A percentile compares a stretch with the other conserved stretches of the same genome.
phyloP scores from a whole-genome alignment of 148 eudicot genomes.

The Pharnaceum exiguum region DNA sequence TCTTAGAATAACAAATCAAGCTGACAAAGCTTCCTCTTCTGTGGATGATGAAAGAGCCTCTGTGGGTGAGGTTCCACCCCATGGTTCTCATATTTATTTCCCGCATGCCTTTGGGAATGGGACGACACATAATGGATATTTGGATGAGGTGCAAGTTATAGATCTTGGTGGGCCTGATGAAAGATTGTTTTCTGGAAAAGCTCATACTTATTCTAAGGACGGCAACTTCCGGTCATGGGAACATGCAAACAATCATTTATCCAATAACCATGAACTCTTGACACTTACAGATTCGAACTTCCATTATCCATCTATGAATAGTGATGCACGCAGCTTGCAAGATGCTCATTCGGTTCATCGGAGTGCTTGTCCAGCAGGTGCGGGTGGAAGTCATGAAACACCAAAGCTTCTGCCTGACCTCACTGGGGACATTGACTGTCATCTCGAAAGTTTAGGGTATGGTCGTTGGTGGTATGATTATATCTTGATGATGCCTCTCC shows the following conservation, averaged over 20 bases:
- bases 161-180: slow-evolving; percentile 3
- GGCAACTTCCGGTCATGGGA: slow-evolving; percentile 4
- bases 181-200: slow-evolving; percentile 1
- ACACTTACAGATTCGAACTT: slow-evolving; percentile 2
- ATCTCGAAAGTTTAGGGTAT: slow-evolving; percentile 37
- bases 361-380: not conserved
- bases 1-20: slow-evolving; percentile 26
- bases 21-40: slow-evolving; percentile 10
- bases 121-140: slow-evolving; percentile 23
- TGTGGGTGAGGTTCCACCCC: slow-evolving; percentile 10
- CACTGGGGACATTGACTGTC: slow-evolving; percentile 55
- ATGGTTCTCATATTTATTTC: slow-evolving; percentile 44
- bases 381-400: slow-evolving; percentile 17
- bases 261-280: not conserved
- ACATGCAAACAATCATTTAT: slow-evolving; percentile 11
- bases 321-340: slow-evolving; percentile 3
- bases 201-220: slow-evolving; percentile 1
- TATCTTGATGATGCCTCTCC: slow-evolving; percentile 27
- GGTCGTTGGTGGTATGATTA: slow-evolving; percentile 53
- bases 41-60: slow-evolving; percentile 9
- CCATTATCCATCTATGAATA: not conserved
- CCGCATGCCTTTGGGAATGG: slow-evolving; percentile 25
- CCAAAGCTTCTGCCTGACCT: slow-evolving; percentile 45
- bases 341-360: slow-evolving; percentile 7
- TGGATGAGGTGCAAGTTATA: slow-evolving; percentile 14